Evolutionary conservation across 495 filamentous ascomycete genomes (phyloP).

Genomic region (Diplogelasinospora grovesii): DNA sequence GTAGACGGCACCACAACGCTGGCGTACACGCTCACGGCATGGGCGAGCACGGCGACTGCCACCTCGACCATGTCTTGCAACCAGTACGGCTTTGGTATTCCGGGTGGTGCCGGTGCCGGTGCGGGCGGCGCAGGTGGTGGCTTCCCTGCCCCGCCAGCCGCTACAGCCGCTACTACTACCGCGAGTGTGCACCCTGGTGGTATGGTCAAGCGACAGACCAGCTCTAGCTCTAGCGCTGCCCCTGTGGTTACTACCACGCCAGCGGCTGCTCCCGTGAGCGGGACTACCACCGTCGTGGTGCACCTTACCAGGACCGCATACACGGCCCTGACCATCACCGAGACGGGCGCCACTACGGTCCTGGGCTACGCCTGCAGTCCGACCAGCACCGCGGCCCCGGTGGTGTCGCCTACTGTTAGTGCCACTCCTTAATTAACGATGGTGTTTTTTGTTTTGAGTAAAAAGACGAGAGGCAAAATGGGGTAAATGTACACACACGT

Average conservation of each 20-base stretch:
- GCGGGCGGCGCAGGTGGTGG: neutral
- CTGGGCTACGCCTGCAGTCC: constrained; percentile 1
- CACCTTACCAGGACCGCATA: constrained; percentile 4
- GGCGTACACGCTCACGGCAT: constrained; percentile 1
- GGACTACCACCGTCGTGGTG: constrained; percentile 1
- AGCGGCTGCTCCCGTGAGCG: too few relatives aligned
- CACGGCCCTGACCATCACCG: neutral
- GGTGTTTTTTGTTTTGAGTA: too few relatives aligned
- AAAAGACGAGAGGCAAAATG: too few relatives aligned
- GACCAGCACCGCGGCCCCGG: neutral
- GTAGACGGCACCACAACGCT: constrained; percentile 8
- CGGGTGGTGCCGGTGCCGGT: too few relatives aligned
- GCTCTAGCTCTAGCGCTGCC: neutral
- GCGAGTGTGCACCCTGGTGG: neutral
- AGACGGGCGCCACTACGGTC: neutral
- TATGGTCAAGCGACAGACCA: neutral
- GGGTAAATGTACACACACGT: too few relatives aligned
- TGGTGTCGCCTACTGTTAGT: too few relatives aligned
- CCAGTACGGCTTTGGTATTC: neutral
- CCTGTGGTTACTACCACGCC: too few relatives aligned
- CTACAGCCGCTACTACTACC: neutral
- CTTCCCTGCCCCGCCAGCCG: neutral
- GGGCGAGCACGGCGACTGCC: constrained; percentile 4
- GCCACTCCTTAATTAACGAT: too few relatives aligned
- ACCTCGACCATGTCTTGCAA: constrained; percentile 7